Evolutionary conservation across 148 eudicot genomes (phyloP).

Genomic region (Cornus controversa): DNA sequence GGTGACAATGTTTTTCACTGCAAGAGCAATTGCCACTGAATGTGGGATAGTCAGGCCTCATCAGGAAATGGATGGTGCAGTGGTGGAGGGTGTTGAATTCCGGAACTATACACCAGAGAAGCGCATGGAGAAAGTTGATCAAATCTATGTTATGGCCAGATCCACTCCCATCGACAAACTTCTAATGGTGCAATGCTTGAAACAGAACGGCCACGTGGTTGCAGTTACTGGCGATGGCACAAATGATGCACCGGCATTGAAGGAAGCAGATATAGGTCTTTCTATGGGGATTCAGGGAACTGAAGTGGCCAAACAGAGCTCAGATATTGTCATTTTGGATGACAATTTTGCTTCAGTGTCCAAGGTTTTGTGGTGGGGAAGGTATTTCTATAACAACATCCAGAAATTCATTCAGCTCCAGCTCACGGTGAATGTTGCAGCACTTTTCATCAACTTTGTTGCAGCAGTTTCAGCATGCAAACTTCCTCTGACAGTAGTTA

Average conservation of each 20-base stretch:
- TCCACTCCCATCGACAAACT: conserved; percentile 37
- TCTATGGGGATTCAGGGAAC: conserved; percentile 43
- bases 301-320: too few species aligned
- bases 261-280: conserved; percentile 35
- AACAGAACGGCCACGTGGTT: conserved; percentile 28
- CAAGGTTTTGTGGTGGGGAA: conserved; percentile 32
- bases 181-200: conserved; percentile 29
- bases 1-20: conserved; percentile 38
- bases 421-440: too few species aligned
- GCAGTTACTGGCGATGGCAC: conserved; percentile 35
- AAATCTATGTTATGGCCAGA: conserved; percentile 31
- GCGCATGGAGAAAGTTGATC: conserved; percentile 30
- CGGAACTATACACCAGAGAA: too few species aligned
- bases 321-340: conserved; percentile 34
- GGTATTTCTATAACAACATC: conserved; percentile 35
- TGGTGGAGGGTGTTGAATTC: conserved; percentile 32
- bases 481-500: conserved; percentile 34
- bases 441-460: too few species aligned
- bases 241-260: conserved; percentile 34
- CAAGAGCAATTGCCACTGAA: conserved; percentile 34
- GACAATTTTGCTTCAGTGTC: conserved; percentile 34
- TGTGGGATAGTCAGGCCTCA: conserved; percentile 25
- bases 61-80: conserved; percentile 15
- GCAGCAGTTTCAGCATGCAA: conserved; percentile 34
- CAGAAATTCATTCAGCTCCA: too few species aligned